Percentiles rank a stretch among this genome's conserved stretches.
Conservation (phyloP, 345 rosid species). For the Camelina laxa region DNA sequence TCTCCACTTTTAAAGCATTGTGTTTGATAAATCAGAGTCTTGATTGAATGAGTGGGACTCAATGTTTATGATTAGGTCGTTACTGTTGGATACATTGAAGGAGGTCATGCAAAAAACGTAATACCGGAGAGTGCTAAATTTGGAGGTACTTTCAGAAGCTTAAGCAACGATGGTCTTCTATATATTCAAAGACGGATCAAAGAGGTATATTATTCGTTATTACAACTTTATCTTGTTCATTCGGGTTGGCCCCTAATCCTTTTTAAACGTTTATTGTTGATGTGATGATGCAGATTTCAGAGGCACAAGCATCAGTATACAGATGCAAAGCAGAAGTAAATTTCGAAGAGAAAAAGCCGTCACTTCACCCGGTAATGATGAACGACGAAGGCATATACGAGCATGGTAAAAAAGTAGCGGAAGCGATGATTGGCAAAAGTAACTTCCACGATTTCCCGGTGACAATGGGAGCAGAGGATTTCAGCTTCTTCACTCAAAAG, state of each 20-base stretch:
- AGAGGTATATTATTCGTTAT: conserved; percentile 37
- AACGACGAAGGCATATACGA: conserved; percentile 60
- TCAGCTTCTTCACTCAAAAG: conserved; percentile 69
- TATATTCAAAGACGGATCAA: conserved; percentile 59
- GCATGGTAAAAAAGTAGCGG: conserved; percentile 60
- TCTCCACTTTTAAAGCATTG: background rate
- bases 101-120: conserved; percentile 65
- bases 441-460: conserved; percentile 60
- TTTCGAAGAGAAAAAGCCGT: conserved; percentile 52
- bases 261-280: background rate
- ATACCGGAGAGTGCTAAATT: conserved; percentile 60
- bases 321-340: conserved; percentile 57
- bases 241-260: background rate
- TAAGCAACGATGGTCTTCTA: conserved; percentile 58
- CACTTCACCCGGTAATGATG: conserved; percentile 62
- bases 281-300: conserved; percentile 53
- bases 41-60: background rate
- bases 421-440: conserved; percentile 54
- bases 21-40: background rate
- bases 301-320: conserved; percentile 67
- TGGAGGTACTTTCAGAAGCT: conserved; percentile 69
- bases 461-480: conserved; percentile 74
- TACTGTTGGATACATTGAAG: conserved; percentile 66
- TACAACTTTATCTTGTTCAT: background rate
- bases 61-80: conserved; percentile 56